phyloP scores from a whole-genome alignment of 306 rosid genomes.

The Spatholobus suberectus region DNA sequence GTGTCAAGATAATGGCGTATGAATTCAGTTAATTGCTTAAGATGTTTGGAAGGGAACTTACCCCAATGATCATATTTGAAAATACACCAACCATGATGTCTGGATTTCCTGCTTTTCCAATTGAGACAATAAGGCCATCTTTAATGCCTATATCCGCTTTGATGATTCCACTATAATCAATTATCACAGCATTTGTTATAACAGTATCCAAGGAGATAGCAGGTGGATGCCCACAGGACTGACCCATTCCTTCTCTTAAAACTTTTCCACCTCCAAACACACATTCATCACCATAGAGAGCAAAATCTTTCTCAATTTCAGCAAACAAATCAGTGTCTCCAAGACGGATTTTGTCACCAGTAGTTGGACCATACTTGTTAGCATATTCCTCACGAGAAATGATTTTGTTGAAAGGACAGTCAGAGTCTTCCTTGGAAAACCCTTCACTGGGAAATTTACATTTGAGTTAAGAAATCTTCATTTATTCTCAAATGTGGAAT shows the following conservation, averaged over 20 bases:
- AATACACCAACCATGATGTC: slow-evolving; percentile 63
- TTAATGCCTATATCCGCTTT: slow-evolving; percentile 87
- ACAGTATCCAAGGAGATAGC: slow-evolving; percentile 68
- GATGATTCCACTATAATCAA: slow-evolving; percentile 77
- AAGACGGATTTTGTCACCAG: slow-evolving; percentile 80
- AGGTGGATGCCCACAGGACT: slow-evolving; percentile 55
- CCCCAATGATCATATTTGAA: slow-evolving; percentile 64
- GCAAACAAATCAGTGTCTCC: slow-evolving; percentile 80
- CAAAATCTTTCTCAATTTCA: slow-evolving; percentile 72
- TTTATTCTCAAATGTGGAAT: not conserved
- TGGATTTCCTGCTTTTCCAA: slow-evolving; percentile 92
- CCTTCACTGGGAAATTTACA: slow-evolving; percentile 76
- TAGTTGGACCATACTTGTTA: slow-evolving; percentile 77
- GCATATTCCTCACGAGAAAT: slow-evolving; percentile 70
- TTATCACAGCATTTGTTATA: slow-evolving; percentile 72
- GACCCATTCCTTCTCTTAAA: slow-evolving; percentile 87
- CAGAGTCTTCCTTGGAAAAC: slow-evolving; percentile 47
- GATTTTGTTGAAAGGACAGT: slow-evolving; percentile 41
- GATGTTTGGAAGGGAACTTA: slow-evolving; percentile 47
- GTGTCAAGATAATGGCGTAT: not conserved
- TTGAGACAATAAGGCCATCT: slow-evolving; percentile 55
- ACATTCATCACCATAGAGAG: slow-evolving; percentile 79
- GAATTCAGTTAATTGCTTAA: not conserved
- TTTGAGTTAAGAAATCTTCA: slow-evolving; percentile 39
- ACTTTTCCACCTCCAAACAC: slow-evolving; percentile 90